These are phyloP conservation scores for Cladosporium sp. DNA, from an alignment of 2,329 filamentous ascomycete genomes.

Conservation along the genomic window DNA sequence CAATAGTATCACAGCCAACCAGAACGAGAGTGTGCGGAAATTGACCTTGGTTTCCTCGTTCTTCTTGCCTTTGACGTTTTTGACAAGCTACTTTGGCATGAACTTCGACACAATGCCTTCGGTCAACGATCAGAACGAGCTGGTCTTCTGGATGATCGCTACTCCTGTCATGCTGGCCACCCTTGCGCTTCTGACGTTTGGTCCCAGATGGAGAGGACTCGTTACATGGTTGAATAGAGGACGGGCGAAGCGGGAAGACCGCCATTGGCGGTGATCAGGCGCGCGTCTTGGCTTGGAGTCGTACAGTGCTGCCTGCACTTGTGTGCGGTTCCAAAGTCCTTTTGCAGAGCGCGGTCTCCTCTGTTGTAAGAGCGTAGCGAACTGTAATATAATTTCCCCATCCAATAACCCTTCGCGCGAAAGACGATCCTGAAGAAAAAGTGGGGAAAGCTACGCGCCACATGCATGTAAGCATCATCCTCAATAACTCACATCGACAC, in stretches of 20 bases:
- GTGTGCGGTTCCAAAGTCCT: too few relatives aligned
- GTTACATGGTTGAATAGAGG: not conserved
- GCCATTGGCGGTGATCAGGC: not conserved
- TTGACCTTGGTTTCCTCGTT: constrained; percentile 83
- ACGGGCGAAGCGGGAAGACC: not conserved
- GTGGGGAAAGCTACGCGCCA: not conserved
- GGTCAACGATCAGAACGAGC: constrained; percentile 29
- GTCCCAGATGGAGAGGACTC: not conserved
- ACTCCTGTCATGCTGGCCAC: constrained; percentile 77
- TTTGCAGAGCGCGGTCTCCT: too few relatives aligned
- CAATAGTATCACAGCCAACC: constrained; percentile 82
- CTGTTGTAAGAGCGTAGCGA: too few relatives aligned
- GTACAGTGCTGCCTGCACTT: too few relatives aligned
- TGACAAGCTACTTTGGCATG: constrained; percentile 60
- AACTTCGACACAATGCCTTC: constrained; percentile 56
- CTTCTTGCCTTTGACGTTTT: constrained; percentile 82
- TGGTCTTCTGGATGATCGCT: constrained; percentile 68
- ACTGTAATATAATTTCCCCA: too few relatives aligned
- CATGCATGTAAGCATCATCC: constrained; percentile 5
- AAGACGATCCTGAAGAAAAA: not conserved
- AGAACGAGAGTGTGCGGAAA: constrained; percentile 90
- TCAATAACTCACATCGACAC: not conserved
- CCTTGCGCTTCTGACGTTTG: constrained; percentile 55
- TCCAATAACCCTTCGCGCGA: too few relatives aligned
- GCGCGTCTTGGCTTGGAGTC: too few relatives aligned